Evolutionary conservation across 768 basidiomycete species (phyloP).

Genomic region (Leucocoprinus sp.): DNA sequence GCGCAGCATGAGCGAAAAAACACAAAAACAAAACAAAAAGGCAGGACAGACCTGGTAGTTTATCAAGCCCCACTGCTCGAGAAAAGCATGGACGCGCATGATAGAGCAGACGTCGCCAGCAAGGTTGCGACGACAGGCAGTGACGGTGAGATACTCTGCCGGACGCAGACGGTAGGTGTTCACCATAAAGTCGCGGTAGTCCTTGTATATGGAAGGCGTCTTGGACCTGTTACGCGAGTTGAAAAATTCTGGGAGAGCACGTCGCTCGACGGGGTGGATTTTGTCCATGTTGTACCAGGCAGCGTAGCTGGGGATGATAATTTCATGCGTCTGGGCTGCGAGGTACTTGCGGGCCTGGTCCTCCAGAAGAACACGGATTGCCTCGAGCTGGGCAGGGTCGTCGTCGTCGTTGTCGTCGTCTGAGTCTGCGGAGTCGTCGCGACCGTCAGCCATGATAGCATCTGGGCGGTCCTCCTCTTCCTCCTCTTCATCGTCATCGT

Average conservation of each 20-base stretch:
- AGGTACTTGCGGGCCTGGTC: constrained; percentile 91
- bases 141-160: constrained; percentile 93
- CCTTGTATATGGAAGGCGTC: constrained; percentile 96
- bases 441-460: constrained; percentile 76
- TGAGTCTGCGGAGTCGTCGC: constrained; percentile 69
- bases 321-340: constrained; percentile 93
- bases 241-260: constrained; percentile 97
- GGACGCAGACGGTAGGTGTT: constrained; percentile 95
- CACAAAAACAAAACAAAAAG: not conserved
- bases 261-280: constrained; percentile 86
- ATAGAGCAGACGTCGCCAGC: constrained; percentile 98
- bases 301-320: constrained; percentile 94
- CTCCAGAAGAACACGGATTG: constrained; percentile 68
- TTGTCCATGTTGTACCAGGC: constrained; percentile 97
- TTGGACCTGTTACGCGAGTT: constrained; percentile 91
- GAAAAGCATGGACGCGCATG: constrained; percentile 97
- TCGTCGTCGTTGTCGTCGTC: constrained; percentile 81
- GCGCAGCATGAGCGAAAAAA: constrained; percentile 4
- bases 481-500: constrained; percentile 50
- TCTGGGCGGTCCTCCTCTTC: constrained; percentile 55
- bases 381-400: constrained; percentile 77
- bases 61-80: constrained; percentile 98
- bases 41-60: constrained; percentile 82
- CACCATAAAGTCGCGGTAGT: constrained; percentile 99
- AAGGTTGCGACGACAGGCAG: constrained; percentile 90